These are phyloP conservation scores for Chondrostereum purpureum DNA, from an alignment of 1,284 basidiomycete genomes.

Conservation along the genomic window DNA sequence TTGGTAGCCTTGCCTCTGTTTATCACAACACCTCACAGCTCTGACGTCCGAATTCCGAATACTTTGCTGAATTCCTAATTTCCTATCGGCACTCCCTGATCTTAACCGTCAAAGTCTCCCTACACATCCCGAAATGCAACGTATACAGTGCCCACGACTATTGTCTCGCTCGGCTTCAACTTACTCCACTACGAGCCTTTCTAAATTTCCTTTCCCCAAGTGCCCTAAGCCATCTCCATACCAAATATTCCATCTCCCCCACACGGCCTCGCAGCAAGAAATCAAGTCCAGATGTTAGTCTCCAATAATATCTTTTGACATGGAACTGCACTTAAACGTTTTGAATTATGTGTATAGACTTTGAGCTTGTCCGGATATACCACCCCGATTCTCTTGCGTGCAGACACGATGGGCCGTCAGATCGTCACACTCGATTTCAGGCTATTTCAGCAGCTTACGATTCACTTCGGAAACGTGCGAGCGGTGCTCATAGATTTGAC, in stretches of 20 bases:
- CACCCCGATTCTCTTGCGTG: constrained; percentile 39
- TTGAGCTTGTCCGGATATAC: constrained; percentile 46
- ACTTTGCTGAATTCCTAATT: too few species aligned
- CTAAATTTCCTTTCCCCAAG: constrained; percentile 35
- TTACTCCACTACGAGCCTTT: background rate
- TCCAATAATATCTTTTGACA: constrained; percentile 2
- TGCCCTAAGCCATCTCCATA: constrained; percentile 37
- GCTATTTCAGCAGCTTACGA: constrained; percentile 45
- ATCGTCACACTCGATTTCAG: constrained; percentile 41
- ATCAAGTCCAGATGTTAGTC: constrained; percentile 29
- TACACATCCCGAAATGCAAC: too few species aligned
- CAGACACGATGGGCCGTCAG: constrained; percentile 24
- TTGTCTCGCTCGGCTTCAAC: too few species aligned
- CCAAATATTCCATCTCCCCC: constrained; percentile 48
- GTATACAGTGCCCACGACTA: too few species aligned
- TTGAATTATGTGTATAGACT: constrained; percentile 32
- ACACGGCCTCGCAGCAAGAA: constrained; percentile 33
- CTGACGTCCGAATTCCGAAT: too few species aligned
- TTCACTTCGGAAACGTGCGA: constrained; percentile 24
- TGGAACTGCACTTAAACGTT: background rate
- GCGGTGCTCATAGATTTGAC: constrained; percentile 18
- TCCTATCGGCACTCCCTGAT: too few species aligned
- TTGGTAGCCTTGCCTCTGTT: too few species aligned
- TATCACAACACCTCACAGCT: too few species aligned
- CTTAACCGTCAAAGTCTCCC: too few species aligned